Base-by-base conservation (phyloP, 768 basidiomycete species). In the Lactarius hatsudake region DNA sequence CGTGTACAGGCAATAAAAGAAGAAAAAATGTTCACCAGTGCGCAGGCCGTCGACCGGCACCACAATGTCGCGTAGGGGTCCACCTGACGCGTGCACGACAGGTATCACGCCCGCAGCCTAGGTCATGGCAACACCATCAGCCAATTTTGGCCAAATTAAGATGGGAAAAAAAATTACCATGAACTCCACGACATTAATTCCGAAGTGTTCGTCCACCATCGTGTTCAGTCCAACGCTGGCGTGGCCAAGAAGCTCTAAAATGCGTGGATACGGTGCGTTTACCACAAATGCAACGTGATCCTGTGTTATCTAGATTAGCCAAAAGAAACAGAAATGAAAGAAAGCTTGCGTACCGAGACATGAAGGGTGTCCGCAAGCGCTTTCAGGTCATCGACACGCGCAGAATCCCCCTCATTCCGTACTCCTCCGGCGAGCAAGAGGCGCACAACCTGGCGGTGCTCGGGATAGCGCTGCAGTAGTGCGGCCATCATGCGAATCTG, bases 151-250 rank as follows among this genome's bases (percentile, higher is more conserved):
- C 34, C 26, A 13, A 58, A 30, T 8, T 20, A 51, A 18, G 57
- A 9, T 18, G 26, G 26, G 26, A 28, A 28, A 28, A 28, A 28
- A 28, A 28, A 28, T 28, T 28, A 92, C 96, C 96, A 98, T 96
- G 72, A 92, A 96, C 76, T 99, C 96, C 9, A 99, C 96, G 43
- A 99, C 83, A 72, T 95, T 97, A 75, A 99, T 98, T 2, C 97
- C 96, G 69, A 98, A 99, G 75, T 99, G 96, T 76, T 99, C 96
- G 73, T 98, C 95, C 0, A 94, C 84, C 96, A 99, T 99, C 17
- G 96, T 97, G 73, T 93, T 96, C 30, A 98, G 75, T 0, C 96
- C 96, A 18, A 98, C 83, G 68, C 88, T 91, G 1, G 94, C 87
- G 55, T 78, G 79, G 8, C 89, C 86, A 2, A 99, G 81, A 83